Base-by-base conservation (phyloP, 371 early-diverging fungal genomes). In the Rhizopus arrhizus region DNA sequence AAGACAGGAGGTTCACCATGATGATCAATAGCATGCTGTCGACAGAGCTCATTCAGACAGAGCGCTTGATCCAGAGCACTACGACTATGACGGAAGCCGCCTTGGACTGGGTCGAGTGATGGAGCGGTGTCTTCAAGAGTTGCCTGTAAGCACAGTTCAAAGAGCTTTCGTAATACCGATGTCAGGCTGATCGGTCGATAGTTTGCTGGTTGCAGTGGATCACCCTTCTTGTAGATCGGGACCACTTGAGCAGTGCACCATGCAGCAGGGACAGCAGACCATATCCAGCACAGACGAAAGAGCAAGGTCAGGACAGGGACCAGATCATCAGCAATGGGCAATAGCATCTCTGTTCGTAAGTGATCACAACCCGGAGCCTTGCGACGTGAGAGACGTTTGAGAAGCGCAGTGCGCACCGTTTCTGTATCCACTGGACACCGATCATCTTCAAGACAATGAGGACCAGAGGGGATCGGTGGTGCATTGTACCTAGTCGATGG, bases 61-160 rank as follows among this genome's bases (percentile, higher is more conserved):
- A 69, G 43, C 0, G 73, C 69, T 57, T 72, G 74, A 16, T 70
- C 74, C 0, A 74, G 45, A 8, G 71, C 55, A 58, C 73, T 54
- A 4, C 70, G 61, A 2, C 47, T 40, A 9, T 49, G 31, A 3
- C 66, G 68, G 38, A 77, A 77, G 4, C 74, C 74, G 41, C 72
- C 74, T 61, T 77, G 71, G 3, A 59, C 70, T 0, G 65, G 13
- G 33, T 77, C 68, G 4, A 62, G 40, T 2, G 47, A 40, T 2
- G 72, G 68, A 5, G 68, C 51, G 6, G 10, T 13, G 5, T 9
- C n/a, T 8, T 9, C 34, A 4, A 61, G 58, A 10, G 16, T 2
- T 28, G 58, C 16, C 11, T 45, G 35, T 0, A 71, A 13, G 28
- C 45, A 58, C 3, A 58, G 34, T 43, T 71, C 67, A 36, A 71